phyloP scores from a whole-genome alignment of 1,139 yeast species.

The Diutina catenulata region DNA sequence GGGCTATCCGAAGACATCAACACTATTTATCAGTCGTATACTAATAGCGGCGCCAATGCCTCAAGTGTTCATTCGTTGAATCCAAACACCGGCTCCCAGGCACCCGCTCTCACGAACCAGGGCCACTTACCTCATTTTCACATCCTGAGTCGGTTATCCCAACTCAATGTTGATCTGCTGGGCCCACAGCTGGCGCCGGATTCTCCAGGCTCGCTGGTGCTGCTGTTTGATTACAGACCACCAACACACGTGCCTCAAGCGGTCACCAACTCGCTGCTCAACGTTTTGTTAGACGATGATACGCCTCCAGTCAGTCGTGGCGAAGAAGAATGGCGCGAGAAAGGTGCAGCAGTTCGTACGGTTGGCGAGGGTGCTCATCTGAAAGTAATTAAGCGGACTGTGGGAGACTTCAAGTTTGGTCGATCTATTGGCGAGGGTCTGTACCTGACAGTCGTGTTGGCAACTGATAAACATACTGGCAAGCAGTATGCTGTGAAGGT shows the following conservation, averaged over 20 bases:
- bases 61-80: slow-evolving; percentile 24
- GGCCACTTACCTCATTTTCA: slow-evolving; percentile 10
- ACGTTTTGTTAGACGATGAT: slow-evolving; percentile 25
- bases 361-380: slow-evolving; percentile 11
- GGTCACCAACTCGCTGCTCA: slow-evolving; percentile 25
- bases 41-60: slow-evolving; percentile 8
- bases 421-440: slow-evolving; percentile 91
- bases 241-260: slow-evolving; percentile 12
- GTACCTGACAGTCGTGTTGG: slow-evolving; percentile 86
- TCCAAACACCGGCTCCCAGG: slow-evolving; percentile 10
- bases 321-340: slow-evolving; percentile 19
- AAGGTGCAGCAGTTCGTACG: slow-evolving; percentile 28
- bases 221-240: slow-evolving; percentile 20
- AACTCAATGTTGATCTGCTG: slow-evolving; percentile 13
- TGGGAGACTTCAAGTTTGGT: slow-evolving; percentile 79
- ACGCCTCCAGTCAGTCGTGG: slow-evolving; percentile 6
- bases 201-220: slow-evolving; percentile 11
- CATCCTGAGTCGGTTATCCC: slow-evolving; percentile 21
- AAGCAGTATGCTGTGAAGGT: slow-evolving; percentile 83
- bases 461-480: slow-evolving; percentile 63
- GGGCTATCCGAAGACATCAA: slow-evolving; percentile 24
- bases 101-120: slow-evolving; percentile 8
- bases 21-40: slow-evolving; percentile 22
- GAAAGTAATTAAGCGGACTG: slow-evolving; percentile 42
- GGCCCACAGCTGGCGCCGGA: slow-evolving; percentile 7